Percentiles rank a stretch among this genome's conserved stretches.
These are phyloP conservation scores for Solanum pennellii DNA, from an alignment of 257 asterid genomes.

Conservation along the genomic window DNA sequence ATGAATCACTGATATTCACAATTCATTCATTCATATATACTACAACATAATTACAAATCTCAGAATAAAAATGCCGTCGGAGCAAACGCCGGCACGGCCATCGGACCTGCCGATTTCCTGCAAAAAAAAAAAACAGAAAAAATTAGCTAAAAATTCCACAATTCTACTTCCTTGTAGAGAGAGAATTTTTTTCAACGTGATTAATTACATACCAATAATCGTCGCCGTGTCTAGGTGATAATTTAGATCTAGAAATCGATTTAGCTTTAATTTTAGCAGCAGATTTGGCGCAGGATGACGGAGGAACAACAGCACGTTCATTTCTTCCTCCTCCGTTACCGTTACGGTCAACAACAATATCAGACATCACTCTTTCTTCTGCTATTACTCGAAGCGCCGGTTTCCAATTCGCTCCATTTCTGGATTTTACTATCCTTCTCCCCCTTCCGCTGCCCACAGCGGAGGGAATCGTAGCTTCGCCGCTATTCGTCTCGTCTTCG, in stretches of 20 bases:
- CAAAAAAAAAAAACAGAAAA: neutral
- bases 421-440: neutral
- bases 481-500: neutral
- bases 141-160: neutral
- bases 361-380: constrained; percentile 20
- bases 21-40: neutral
- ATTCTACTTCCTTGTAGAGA: neutral
- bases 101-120: constrained; percentile 18
- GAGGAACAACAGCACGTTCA: neutral
- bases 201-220: constrained; percentile 14
- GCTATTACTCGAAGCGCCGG: constrained; percentile 37
- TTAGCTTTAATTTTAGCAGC: constrained; percentile 4
- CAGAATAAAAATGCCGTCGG: constrained; percentile 32
- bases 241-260: constrained; percentile 8
- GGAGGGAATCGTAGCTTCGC: neutral
- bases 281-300: neutral
- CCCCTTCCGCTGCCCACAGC: neutral
- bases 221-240: neutral
- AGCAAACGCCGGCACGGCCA: constrained; percentile 29
- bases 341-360: neutral
- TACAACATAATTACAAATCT: neutral
- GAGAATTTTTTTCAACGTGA: neutral
- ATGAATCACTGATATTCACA: neutral
- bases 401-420: constrained; percentile 25
- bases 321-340: neutral